These are phyloP conservation scores for Metschnikowia koreensis DNA, from an alignment of 805 yeast species.

Conservation along the genomic window DNA sequence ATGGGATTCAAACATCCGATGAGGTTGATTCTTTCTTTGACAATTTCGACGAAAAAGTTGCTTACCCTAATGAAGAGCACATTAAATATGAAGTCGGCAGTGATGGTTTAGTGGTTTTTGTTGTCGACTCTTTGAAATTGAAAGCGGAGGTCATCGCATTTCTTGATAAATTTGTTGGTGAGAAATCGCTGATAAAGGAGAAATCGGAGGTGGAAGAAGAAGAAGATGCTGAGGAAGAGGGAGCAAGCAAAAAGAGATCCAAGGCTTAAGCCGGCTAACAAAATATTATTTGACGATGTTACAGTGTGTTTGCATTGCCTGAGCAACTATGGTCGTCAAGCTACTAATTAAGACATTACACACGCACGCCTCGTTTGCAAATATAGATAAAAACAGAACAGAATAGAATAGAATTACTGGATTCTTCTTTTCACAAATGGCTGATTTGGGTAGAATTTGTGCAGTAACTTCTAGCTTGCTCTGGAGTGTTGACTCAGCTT, in stretches of 20 bases:
- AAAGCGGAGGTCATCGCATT: slow-evolving; percentile 39
- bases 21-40: slow-evolving; percentile 53
- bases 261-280: background rate
- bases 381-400: too few species aligned
- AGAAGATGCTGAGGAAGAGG: slow-evolving; percentile 5
- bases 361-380: too few species aligned
- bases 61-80: slow-evolving; percentile 53
- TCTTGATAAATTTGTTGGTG: slow-evolving; percentile 35
- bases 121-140: slow-evolving; percentile 45
- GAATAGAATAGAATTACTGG: too few species aligned
- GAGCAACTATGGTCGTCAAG: too few species aligned
- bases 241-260: slow-evolving; percentile 7
- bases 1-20: slow-evolving; percentile 44
- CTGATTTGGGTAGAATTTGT: too few species aligned
- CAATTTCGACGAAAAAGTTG: slow-evolving; percentile 48
- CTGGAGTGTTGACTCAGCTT: background rate
- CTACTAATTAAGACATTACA: too few species aligned
- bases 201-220: background rate
- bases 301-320: too few species aligned
- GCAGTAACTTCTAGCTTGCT: background rate
- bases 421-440: too few species aligned
- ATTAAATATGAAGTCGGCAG: slow-evolving; percentile 61
- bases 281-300: too few species aligned
- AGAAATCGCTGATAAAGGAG: background rate
- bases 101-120: slow-evolving; percentile 56